Evolutionary conservation across 2,329 filamentous ascomycete species (phyloP), one percentile per base, ranked within the genome.

Genomic region (Cladophialophora immunda): DNA sequence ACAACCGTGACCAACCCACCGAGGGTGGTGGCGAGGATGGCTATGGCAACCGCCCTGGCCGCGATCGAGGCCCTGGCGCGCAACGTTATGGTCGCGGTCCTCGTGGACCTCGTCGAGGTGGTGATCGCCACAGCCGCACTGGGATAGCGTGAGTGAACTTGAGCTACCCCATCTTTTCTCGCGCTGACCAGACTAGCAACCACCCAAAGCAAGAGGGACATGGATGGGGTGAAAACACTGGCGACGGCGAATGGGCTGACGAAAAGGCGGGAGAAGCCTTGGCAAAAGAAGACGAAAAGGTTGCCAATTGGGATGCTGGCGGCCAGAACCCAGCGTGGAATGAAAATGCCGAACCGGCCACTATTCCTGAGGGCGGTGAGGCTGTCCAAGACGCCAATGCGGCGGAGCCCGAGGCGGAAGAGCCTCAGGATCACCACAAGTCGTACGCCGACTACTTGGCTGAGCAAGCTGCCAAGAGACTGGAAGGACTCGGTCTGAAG

Each of bases 191-290:
- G 11, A 25, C 60, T 63, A 82, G 81, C 69, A 77, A 79, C 69
- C 79, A 81, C 70, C 76, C 75, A 68, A 83, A 82, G 78, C 80
- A 82, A 75, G 71, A 91, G 78, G 91, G 89, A 77, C 92, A 94
- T 81, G 91, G 92, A 75, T 98, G 94, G 93, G 95, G 94, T 75
- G 90, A 88, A 77, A 86, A 87, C 74, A 91, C 92, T 78, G 95
- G 93, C 76, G 84, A 90, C 70, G 91, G 91, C 77, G 93, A 96
- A 83, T 89, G 91, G 83, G 91, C 91, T 78, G 95, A 98, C 76
- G 95, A 98, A 87, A 88, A 92, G 82, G 93, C 91, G 74, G 95
- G 91, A 75, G 93, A 96, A 80, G 90, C 88, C 75, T 96, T 97
- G 74, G 95, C 95, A 73, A 87, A 92, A 82, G 84, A 86, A 72